Percentiles rank a stretch among this genome's conserved stretches.
These are phyloP conservation scores for Hymenoscyphus albidus DNA, from an alignment of 2,329 filamentous ascomycete genomes.

Conservation along the genomic window DNA sequence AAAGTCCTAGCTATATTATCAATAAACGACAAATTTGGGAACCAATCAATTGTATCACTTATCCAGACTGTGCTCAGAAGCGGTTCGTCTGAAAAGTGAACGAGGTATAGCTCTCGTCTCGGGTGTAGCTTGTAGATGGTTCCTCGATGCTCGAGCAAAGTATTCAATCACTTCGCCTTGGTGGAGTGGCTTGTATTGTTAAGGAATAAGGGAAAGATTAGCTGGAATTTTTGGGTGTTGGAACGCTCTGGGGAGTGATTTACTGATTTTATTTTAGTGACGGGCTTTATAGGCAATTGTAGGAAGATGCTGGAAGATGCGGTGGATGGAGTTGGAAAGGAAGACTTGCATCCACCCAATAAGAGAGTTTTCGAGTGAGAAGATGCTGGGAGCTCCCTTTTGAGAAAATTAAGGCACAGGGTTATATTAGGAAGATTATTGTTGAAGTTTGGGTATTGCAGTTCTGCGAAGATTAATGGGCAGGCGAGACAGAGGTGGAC, in stretches of 20 bases:
- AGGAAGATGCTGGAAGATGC: background rate
- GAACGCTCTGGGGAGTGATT: too few species aligned
- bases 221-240: background rate
- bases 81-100: conserved; percentile 34
- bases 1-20: conserved; percentile 58
- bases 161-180: conserved; percentile 44
- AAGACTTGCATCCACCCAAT: conserved; percentile 1
- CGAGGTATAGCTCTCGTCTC: conserved; percentile 39
- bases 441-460: background rate
- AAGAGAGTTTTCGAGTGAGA: background rate
- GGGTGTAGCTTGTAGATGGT: conserved; percentile 42
- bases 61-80: conserved; percentile 44
- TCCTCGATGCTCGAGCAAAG: conserved; percentile 55
- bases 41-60: conserved; percentile 57
- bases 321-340: background rate
- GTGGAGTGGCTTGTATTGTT: conserved; percentile 35
- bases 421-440: conserved; percentile 1
- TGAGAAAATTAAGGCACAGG: background rate
- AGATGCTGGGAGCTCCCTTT: background rate
- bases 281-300: background rate
- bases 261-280: background rate
- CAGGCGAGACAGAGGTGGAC: too few species aligned
- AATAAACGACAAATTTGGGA: conserved; percentile 51
- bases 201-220: background rate
- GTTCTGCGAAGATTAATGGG: background rate